These are phyloP conservation scores for Citrus hindsii DNA, from an alignment of 345 rosid species.

Conservation along the genomic window DNA sequence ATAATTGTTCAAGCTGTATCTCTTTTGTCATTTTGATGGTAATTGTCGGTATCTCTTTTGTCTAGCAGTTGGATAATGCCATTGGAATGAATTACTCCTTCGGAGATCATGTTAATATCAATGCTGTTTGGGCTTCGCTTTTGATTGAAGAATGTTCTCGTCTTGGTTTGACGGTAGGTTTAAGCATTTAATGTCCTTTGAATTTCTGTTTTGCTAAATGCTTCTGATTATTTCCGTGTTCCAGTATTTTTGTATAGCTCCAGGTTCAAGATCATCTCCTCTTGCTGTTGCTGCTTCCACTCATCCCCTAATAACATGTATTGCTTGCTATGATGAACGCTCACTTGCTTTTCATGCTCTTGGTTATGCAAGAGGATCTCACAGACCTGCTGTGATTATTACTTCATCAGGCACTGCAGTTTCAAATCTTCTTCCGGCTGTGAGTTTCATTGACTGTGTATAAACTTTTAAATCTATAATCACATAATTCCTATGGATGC, in stretches of 20 bases:
- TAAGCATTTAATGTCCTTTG: constrained; percentile 11
- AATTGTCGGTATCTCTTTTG: constrained; percentile 26
- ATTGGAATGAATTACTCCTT: constrained; percentile 35
- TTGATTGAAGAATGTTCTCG: constrained; percentile 89
- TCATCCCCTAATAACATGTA: constrained; percentile 72
- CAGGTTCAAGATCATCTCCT: constrained; percentile 96
- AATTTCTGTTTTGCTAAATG: constrained; percentile 16
- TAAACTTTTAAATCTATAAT: not conserved
- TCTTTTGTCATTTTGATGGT: constrained; percentile 23
- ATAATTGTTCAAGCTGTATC: constrained; percentile 23
- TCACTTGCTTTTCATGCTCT: constrained; percentile 94
- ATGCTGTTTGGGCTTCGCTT: constrained; percentile 85
- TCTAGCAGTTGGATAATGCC: constrained; percentile 58
- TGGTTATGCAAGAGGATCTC: constrained; percentile 88
- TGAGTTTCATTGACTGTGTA: constrained; percentile 39
- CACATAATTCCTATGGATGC: not conserved
- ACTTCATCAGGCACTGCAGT: constrained; percentile 98
- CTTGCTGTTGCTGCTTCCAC: constrained; percentile 89
- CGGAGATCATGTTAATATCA: constrained; percentile 56
- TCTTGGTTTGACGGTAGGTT: constrained; percentile 83
- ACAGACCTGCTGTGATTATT: constrained; percentile 74
- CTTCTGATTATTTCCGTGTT: constrained; percentile 37
- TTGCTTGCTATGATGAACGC: constrained; percentile 89
- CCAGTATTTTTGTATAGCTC: constrained; percentile 94
- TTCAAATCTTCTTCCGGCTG: constrained; percentile 98